phyloP scores from a whole-genome alignment of 2,329 filamentous ascomycete genomes.

The Corynespora cassiicola region DNA sequence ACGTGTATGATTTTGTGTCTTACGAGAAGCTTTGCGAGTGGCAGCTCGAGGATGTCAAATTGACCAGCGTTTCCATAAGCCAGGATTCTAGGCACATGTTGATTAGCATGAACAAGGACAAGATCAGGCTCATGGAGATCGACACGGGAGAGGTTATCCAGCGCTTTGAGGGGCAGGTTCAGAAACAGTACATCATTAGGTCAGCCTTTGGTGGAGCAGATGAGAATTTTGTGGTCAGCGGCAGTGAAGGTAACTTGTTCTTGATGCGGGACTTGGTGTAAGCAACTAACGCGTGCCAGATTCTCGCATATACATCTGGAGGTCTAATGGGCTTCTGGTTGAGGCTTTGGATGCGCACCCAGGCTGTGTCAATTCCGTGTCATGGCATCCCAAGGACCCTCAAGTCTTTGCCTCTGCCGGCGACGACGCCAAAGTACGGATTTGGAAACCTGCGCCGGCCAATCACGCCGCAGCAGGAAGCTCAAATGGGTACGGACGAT shows the following conservation, averaged over 20 bases:
- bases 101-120: slow-evolving; percentile 79
- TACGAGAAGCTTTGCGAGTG: slow-evolving; percentile 78
- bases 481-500: slow-evolving; percentile 31
- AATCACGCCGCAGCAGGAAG: slow-evolving; percentile 14
- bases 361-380: slow-evolving; percentile 82
- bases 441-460: slow-evolving; percentile 61
- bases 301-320: slow-evolving; percentile 83
- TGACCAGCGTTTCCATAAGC: slow-evolving; percentile 83
- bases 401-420: slow-evolving; percentile 89
- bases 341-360: slow-evolving; percentile 78
- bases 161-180: slow-evolving; percentile 76
- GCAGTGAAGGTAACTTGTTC: slow-evolving; percentile 76
- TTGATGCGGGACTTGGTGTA: slow-evolving; percentile 1
- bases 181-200: slow-evolving; percentile 80
- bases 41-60: slow-evolving; percentile 69
- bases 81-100: slow-evolving; percentile 81
- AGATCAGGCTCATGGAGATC: slow-evolving; percentile 81
- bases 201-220: slow-evolving; percentile 86
- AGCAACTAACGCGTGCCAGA: slow-evolving; percentile 51
- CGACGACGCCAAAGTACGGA: slow-evolving; percentile 83
- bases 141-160: slow-evolving; percentile 74
- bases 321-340: slow-evolving; percentile 79
- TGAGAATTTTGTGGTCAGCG: slow-evolving; percentile 89
- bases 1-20: slow-evolving; percentile 82
- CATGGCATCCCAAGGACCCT: slow-evolving; percentile 86